phyloP scores from a whole-genome alignment of 148 eudicot species.

The Rhododendron ovatum region DNA sequence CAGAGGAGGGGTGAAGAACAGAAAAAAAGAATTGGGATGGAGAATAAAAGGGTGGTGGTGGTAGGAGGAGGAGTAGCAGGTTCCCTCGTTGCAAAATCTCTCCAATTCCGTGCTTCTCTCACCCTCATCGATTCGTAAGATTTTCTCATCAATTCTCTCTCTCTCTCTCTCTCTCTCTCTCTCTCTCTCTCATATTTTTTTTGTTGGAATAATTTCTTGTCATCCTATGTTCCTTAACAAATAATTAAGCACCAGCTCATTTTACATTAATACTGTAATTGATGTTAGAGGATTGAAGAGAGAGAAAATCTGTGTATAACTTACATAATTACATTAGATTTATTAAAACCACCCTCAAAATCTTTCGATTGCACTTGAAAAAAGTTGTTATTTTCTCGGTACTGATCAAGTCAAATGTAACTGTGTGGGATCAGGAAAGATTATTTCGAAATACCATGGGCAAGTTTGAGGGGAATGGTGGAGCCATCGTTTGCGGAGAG shows the following conservation, averaged over 20 bases:
- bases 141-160: neutral
- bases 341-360: neutral
- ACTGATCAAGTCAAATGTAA: neutral
- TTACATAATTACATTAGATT: too few species aligned
- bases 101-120: constrained; percentile 40
- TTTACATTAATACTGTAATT: too few species aligned
- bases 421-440: constrained; percentile 35
- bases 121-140: constrained; percentile 59
- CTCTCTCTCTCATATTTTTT: too few species aligned
- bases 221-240: neutral
- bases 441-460: constrained; percentile 58
- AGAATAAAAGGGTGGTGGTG: constrained; percentile 41
- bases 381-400: neutral
- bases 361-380: neutral
- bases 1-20: neutral
- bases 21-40: neutral
- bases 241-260: too few species aligned
- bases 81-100: constrained; percentile 48
- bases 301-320: too few species aligned
- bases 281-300: too few species aligned
- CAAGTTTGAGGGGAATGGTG: constrained; percentile 51
- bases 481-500: constrained; percentile 61
- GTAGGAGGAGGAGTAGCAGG: constrained; percentile 66
- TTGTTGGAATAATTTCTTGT: neutral
- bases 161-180: neutral